A percentile compares a stretch with the other conserved stretches of the same genome.
Conservation (phyloP, 2,329 filamentous ascomycete genomes). For the Monascus ruber region DNA sequence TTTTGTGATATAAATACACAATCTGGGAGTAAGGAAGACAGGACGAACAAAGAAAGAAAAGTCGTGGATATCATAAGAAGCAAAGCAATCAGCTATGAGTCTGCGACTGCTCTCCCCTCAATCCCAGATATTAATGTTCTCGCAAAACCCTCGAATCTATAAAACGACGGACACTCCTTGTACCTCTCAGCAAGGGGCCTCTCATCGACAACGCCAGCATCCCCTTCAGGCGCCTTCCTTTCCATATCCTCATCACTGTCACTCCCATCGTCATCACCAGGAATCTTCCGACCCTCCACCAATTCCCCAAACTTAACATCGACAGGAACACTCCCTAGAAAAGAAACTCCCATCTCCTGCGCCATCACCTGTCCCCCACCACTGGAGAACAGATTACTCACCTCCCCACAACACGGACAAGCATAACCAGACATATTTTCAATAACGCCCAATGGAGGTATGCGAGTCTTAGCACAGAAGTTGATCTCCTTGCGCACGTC, state of each 20-base stretch:
- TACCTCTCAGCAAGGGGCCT: slow-evolving; percentile 33
- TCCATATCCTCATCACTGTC: slow-evolving; percentile 11
- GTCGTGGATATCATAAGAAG: not conserved
- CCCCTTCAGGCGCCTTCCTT: slow-evolving; percentile 3
- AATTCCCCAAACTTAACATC: slow-evolving; percentile 84
- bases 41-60: too few relatives aligned
- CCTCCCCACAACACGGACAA: slow-evolving; percentile 58
- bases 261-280: slow-evolving; percentile 14
- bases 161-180: slow-evolving; percentile 32
- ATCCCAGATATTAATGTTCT: slow-evolving; percentile 19
- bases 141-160: slow-evolving; percentile 32
- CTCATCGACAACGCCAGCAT: slow-evolving; percentile 11
- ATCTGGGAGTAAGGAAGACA: not conserved
- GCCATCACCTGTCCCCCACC: slow-evolving; percentile 88
- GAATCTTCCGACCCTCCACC: slow-evolving; percentile 51
- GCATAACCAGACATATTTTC: slow-evolving; percentile 71
- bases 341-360: slow-evolving; percentile 68
- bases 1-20: not conserved
- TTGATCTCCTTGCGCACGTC: slow-evolving; percentile 94
- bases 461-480: slow-evolving; percentile 75
- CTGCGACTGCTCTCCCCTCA: slow-evolving; percentile 8
- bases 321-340: slow-evolving; percentile 78
- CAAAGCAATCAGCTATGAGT: not conserved
- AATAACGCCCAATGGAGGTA: slow-evolving; percentile 73
- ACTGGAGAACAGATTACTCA: slow-evolving; percentile 85